These are phyloP conservation scores for Infundibulicybe gibba DNA, from an alignment of 768 basidiomycete genomes.

Conservation along the genomic window DNA sequence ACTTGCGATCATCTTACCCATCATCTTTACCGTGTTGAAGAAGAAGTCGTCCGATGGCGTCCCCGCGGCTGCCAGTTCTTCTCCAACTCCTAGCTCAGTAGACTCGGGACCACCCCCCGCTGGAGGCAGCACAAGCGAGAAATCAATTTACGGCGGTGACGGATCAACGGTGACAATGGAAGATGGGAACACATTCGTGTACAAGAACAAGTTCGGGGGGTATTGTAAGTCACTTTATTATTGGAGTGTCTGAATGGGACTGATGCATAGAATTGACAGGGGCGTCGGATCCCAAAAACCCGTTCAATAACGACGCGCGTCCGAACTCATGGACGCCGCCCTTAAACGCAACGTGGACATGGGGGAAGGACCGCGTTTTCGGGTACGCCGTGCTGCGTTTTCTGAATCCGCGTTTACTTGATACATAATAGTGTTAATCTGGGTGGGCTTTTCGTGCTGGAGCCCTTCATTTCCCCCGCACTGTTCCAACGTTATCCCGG, in stretches of 20 bases:
- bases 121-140: too few relatives aligned
- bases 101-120: too few relatives aligned
- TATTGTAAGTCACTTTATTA: constrained; percentile 46
- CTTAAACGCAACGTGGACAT: constrained; percentile 73
- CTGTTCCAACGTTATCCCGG: constrained; percentile 64
- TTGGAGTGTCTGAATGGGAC: not conserved
- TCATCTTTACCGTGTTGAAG: too few relatives aligned
- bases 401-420: constrained; percentile 2
- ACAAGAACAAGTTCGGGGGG: constrained; percentile 75
- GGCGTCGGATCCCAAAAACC: constrained; percentile 64
- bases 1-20: too few relatives aligned
- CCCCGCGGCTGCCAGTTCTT: constrained; percentile 7
- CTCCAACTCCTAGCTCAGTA: too few relatives aligned
- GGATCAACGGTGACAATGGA: constrained; percentile 37
- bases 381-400: constrained; percentile 39
- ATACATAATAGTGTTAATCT: constrained; percentile 58
- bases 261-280: constrained; percentile 29
- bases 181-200: constrained; percentile 72
- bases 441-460: constrained; percentile 73
- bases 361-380: constrained; percentile 53
- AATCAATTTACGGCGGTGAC: too few relatives aligned
- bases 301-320: constrained; percentile 71
- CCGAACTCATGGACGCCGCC: constrained; percentile 81
- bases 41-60: too few relatives aligned
- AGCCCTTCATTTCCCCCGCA: constrained; percentile 68